Conservation (phyloP, 1,139 yeast genomes). For the Pichia sp. region DNA sequence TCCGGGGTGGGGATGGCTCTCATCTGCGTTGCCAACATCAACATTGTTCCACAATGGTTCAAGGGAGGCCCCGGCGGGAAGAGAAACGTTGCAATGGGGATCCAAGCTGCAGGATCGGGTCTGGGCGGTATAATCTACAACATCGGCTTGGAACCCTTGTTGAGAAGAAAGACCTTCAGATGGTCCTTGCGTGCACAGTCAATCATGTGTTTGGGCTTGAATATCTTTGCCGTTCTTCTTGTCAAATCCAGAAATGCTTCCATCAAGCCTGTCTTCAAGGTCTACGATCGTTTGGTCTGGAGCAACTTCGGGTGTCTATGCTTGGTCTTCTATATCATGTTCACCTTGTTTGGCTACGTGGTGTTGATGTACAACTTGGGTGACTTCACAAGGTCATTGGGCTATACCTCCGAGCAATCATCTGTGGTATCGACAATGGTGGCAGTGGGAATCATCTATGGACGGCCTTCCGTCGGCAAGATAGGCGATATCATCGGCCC, state of each 20-base stretch:
- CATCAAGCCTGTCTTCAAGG: slow-evolving; percentile 36
- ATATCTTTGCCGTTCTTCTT: slow-evolving; percentile 32
- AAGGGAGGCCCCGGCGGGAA: slow-evolving; percentile 36
- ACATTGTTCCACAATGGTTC: slow-evolving; percentile 62
- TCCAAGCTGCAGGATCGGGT: slow-evolving; percentile 58
- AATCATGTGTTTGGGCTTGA: slow-evolving; percentile 42
- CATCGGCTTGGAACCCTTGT: slow-evolving; percentile 43
- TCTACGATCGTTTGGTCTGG: slow-evolving; percentile 35
- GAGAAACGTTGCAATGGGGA: slow-evolving; percentile 57
- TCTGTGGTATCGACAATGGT: slow-evolving; percentile 44
- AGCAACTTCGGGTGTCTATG: slow-evolving; percentile 35
- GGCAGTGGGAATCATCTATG: slow-evolving; percentile 39
- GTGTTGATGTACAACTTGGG: slow-evolving; percentile 43
- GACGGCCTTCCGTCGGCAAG: slow-evolving; percentile 42
- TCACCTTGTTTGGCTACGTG: slow-evolving; percentile 45
- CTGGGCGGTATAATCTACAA: slow-evolving; percentile 58
- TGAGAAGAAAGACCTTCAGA: slow-evolving; percentile 46
- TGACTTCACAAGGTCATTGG: slow-evolving; percentile 43
- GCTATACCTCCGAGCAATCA: slow-evolving; percentile 40
- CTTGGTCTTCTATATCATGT: slow-evolving; percentile 34
- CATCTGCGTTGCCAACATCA: slow-evolving; percentile 49
- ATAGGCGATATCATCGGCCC: slow-evolving; percentile 40
- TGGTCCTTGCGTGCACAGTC: slow-evolving; percentile 59
- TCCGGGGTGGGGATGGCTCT: slow-evolving; percentile 51
- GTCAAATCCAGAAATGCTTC: slow-evolving; percentile 27